These are phyloP conservation scores for Bipolaris victoriae DNA, from an alignment of 2,329 filamentous ascomycete genomes.

Conservation along the genomic window DNA sequence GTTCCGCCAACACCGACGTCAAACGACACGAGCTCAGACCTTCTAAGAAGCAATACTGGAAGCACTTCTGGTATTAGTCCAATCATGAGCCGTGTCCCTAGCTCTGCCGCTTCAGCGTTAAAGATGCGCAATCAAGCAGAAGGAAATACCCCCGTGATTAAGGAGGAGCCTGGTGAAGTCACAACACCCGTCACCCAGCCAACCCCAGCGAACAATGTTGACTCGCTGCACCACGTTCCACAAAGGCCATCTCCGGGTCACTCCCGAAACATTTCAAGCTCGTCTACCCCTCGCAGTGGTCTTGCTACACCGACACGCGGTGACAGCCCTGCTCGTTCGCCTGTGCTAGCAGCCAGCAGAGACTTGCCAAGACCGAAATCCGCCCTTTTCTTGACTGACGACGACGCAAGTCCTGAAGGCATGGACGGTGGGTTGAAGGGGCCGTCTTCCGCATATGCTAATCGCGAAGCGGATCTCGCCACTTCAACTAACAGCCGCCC, in stretches of 20 bases:
- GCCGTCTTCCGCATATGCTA: conserved; percentile 37
- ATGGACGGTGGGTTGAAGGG: conserved; percentile 36
- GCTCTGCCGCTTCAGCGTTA: conserved; percentile 49
- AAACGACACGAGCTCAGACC: conserved; percentile 49
- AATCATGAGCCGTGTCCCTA: conserved; percentile 66
- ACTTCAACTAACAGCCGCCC: conserved; percentile 33
- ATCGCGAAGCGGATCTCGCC: conserved; percentile 48
- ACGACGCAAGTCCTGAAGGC: conserved; percentile 37
- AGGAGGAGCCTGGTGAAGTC: conserved; percentile 57
- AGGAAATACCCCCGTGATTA: conserved; percentile 59
- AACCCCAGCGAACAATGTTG: conserved; percentile 39
- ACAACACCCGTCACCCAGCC: conserved; percentile 45
- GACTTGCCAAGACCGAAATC: conserved; percentile 54
- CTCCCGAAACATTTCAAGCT: conserved; percentile 48
- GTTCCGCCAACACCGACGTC: conserved; percentile 61
- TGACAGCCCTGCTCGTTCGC: conserved; percentile 67
- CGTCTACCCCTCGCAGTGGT: conserved; percentile 56
- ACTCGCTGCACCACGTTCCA: conserved; percentile 35
- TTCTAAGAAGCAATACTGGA: conserved; percentile 66
- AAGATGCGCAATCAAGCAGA: conserved; percentile 49
- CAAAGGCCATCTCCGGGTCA: conserved; percentile 50
- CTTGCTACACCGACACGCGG: conserved; percentile 64
- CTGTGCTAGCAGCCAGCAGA: conserved; percentile 57
- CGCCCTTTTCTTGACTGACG: conserved; percentile 54
- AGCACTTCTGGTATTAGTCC: conserved; percentile 69